These are phyloP conservation scores for Trichoderma parareesei DNA, from an alignment of 495 filamentous ascomycete species.

Conservation along the genomic window DNA sequence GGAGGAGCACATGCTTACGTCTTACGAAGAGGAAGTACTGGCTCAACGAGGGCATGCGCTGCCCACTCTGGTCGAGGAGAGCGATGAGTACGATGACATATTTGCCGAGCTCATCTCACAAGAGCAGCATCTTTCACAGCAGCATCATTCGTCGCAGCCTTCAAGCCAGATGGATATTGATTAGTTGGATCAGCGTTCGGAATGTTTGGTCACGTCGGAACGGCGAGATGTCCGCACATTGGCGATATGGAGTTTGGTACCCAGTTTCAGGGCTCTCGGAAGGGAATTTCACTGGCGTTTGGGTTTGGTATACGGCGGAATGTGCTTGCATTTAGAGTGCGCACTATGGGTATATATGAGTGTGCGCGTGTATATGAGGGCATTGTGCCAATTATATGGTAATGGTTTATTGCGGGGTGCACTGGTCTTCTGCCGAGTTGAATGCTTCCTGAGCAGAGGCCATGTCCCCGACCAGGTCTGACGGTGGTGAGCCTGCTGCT, in stretches of 20 bases:
- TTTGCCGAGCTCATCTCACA: slow-evolving; percentile 40
- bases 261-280: neutral
- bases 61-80: slow-evolving; percentile 35
- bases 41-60: slow-evolving; percentile 12
- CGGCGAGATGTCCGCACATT: neutral
- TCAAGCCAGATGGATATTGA: slow-evolving; percentile 4
- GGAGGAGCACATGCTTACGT: slow-evolving; percentile 19
- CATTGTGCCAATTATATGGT: neutral
- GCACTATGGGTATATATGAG: slow-evolving; percentile 5
- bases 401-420: slow-evolving; percentile 55
- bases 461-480: slow-evolving; percentile 87
- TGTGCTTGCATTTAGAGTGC: neutral
- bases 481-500: slow-evolving; percentile 80
- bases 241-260: slow-evolving; percentile 5
- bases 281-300: neutral
- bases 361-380: neutral
- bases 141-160: neutral
- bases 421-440: slow-evolving; percentile 60
- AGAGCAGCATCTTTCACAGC: slow-evolving; percentile 1
- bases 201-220: neutral
- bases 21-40: slow-evolving; percentile 10
- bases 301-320: neutral
- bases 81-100: slow-evolving; percentile 46
- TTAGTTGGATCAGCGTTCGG: neutral
- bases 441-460: slow-evolving; percentile 64